A percentile compares a stretch with the other conserved stretches of the same genome.
These are phyloP conservation scores for Silene noctiflora DNA, from an alignment of 179 eudicot genomes.

Conservation along the genomic window DNA sequence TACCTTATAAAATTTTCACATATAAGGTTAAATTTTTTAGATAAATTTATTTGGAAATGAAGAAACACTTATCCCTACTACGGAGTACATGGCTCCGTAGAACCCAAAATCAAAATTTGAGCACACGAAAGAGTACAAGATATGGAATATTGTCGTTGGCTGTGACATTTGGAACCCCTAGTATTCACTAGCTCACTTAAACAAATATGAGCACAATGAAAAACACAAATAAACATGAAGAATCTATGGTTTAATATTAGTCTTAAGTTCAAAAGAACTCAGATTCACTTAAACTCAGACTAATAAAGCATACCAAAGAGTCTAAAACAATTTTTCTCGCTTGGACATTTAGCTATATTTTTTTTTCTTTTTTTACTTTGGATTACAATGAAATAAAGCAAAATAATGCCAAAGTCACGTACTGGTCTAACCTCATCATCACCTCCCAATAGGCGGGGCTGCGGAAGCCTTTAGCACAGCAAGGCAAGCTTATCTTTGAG, in stretches of 20 bases:
- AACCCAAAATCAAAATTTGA: neutral
- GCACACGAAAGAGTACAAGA: neutral
- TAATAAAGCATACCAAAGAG: too few species aligned
- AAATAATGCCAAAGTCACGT: neutral
- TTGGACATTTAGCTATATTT: too few species aligned
- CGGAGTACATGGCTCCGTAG: too few species aligned
- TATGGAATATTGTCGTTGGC: neutral
- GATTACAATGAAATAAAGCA: neutral
- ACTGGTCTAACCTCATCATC: neutral
- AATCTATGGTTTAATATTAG: too few species aligned
- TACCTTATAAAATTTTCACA: too few species aligned
- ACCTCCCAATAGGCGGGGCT: neutral
- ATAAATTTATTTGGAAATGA: too few species aligned
- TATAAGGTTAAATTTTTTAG: too few species aligned
- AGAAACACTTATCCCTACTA: too few species aligned
- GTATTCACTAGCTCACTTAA: neutral
- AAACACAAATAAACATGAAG: neutral
- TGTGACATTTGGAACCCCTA: neutral
- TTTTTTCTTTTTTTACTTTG: too few species aligned
- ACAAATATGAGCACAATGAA: neutral
- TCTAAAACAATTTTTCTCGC: too few species aligned
- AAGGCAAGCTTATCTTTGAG: neutral
- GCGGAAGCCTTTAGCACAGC: neutral
- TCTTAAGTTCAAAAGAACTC: neutral
- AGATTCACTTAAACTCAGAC: too few species aligned